Conservation (phyloP, 305 asterid genomes). For the Rubia peregrina region DNA sequence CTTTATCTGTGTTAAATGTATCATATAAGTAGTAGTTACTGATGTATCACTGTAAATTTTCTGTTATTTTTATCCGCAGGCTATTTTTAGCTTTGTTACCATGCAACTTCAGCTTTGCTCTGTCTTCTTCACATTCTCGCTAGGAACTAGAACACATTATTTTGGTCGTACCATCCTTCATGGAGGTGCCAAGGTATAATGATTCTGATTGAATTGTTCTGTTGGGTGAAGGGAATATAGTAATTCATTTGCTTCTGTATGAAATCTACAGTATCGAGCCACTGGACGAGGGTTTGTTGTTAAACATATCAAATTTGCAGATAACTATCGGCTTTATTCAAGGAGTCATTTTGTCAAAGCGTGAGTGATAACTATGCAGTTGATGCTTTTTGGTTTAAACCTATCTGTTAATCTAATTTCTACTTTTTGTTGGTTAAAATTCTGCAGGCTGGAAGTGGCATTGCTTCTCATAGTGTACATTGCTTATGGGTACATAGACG, state of each 20-base stretch:
- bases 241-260: neutral
- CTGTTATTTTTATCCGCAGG: constrained; percentile 44
- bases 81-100: constrained; percentile 87
- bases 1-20: neutral
- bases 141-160: constrained; percentile 95
- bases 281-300: constrained; percentile 99
- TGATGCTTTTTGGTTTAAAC: constrained; percentile 3
- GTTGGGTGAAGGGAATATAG: neutral
- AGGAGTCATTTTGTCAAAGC: constrained; percentile 99
- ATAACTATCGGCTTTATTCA: constrained; percentile 89
- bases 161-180: constrained; percentile 98
- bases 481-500: constrained; percentile 68
- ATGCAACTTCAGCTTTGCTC: constrained; percentile 99
- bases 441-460: constrained; percentile 90
- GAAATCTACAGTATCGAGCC: constrained; percentile 66
- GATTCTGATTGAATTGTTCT: constrained; percentile 9
- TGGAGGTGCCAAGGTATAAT: constrained; percentile 94
- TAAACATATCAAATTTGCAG: constrained; percentile 94
- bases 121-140: constrained; percentile 90
- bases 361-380: constrained; percentile 41
- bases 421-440: constrained; percentile 9
- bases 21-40: neutral
- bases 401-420: constrained; percentile 1
- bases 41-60: neutral
- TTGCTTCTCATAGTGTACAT: constrained; percentile 84